phyloP scores from a whole-genome alignment of 192 early-diverging fungal species.

The Rhizoclosmatium globosum region DNA sequence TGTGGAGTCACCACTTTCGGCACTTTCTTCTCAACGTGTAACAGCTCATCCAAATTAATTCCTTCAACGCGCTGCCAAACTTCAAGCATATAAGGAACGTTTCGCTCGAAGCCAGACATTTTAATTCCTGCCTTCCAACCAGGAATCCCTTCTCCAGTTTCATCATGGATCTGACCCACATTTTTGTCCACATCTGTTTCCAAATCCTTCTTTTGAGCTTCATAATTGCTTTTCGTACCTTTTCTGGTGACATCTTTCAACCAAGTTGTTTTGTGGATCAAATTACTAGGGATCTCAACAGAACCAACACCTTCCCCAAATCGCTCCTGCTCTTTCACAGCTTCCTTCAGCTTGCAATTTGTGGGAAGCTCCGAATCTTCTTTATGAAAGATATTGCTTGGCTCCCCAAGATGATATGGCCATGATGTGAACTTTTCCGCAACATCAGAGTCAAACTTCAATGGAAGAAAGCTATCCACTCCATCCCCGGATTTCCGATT shows the following conservation, averaged over 20 bases:
- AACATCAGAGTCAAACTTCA: constrained; percentile 44
- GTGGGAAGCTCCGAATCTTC: background rate
- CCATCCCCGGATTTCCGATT: background rate
- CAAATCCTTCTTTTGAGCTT: background rate
- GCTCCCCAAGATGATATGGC: constrained; percentile 13
- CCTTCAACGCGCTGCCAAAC: constrained; percentile 55
- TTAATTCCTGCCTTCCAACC: constrained; percentile 5
- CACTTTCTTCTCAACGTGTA: too few species aligned
- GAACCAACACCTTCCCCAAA: too few species aligned
- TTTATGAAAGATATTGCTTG: constrained; percentile 33
- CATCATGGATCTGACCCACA: background rate
- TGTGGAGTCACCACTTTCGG: too few species aligned
- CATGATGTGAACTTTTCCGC: constrained; percentile 21
- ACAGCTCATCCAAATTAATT: constrained; percentile 36
- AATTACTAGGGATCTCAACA: background rate
- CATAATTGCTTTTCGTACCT: background rate
- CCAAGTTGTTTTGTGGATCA: constrained; percentile 46
- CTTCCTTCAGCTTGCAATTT: background rate
- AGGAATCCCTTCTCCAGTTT: background rate
- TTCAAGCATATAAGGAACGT: constrained; percentile 61
- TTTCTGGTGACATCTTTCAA: constrained; percentile 25
- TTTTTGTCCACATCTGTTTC: background rate
- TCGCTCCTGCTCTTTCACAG: background rate
- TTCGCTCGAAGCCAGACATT: constrained; percentile 28
- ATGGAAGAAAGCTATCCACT: too few species aligned